Conservation (phyloP, 75 land plant species). For the Azolla pinnata region DNA sequence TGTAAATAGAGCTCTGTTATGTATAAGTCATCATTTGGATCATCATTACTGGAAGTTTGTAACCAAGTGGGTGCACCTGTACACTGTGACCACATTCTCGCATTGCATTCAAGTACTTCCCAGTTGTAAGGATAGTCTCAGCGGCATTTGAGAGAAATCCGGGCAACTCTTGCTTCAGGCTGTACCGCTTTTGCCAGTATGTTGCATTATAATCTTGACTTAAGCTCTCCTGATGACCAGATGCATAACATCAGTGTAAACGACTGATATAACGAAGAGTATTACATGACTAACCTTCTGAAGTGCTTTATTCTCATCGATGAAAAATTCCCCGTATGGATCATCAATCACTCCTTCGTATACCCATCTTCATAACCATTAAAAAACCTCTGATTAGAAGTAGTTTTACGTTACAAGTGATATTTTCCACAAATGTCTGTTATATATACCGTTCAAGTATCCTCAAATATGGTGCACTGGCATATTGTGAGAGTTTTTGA, state of each 20-base stretch:
- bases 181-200: constrained; percentile 93
- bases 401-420: too few species aligned
- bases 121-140: constrained; percentile 81
- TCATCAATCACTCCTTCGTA: constrained; percentile 98
- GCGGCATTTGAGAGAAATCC: constrained; percentile 73
- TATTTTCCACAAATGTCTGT: too few species aligned
- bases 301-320: constrained; percentile 80
- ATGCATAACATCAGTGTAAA: background rate
- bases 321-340: constrained; percentile 97
- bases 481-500: constrained; percentile 77
- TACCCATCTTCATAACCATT: constrained; percentile 55
- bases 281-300: constrained; percentile 52
- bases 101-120: constrained; percentile 93
- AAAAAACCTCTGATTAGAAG: background rate
- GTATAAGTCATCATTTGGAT: too few species aligned
- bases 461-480: constrained; percentile 76
- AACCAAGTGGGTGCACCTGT: too few species aligned
- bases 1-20: too few species aligned
- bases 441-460: constrained; percentile 72
- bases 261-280: background rate
- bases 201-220: constrained; percentile 91
- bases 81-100: constrained; percentile 93
- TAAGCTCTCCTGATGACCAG: constrained; percentile 62
- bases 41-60: too few species aligned
- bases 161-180: constrained; percentile 86